Percentiles rank a stretch among this genome's conserved stretches.
Conservation (phyloP, 495 filamentous ascomycete genomes). For the Aspergillus conjunctus region DNA sequence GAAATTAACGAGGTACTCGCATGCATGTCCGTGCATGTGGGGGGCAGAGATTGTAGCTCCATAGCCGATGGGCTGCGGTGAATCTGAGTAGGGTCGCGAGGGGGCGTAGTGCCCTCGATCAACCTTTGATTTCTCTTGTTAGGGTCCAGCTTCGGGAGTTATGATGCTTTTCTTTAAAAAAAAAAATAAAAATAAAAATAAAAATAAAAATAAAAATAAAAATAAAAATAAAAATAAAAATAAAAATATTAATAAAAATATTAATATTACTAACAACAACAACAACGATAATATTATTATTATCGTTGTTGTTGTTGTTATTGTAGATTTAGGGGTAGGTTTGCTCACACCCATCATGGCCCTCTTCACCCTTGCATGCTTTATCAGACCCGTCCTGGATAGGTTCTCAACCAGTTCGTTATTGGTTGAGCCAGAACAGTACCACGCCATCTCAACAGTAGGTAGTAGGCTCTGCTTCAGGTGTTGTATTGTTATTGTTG, state of each 20-base stretch:
- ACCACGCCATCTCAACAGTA: constrained; percentile 80
- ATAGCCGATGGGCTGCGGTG: constrained; percentile 86
- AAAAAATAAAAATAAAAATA: too few relatives aligned
- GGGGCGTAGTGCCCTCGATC: constrained; percentile 83
- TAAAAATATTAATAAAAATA: too few relatives aligned
- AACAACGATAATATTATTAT: too few relatives aligned
- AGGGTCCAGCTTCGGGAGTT: constrained; percentile 11
- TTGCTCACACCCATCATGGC: constrained; percentile 74
- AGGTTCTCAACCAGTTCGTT: constrained; percentile 78
- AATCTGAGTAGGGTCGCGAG: constrained; percentile 81
- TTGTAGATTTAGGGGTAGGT: too few relatives aligned
- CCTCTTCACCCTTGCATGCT: constrained; percentile 63
- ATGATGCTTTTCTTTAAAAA: too few relatives aligned
- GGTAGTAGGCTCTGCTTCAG: constrained; percentile 24
- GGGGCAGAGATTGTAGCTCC: constrained; percentile 91
- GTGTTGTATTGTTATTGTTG: background rate
- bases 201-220: too few relatives aligned
- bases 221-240: too few relatives aligned
- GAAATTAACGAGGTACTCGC: constrained; percentile 66
- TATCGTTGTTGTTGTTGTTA: too few relatives aligned
- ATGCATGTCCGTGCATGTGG: constrained; percentile 91
- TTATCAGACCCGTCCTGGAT: constrained; percentile 69
- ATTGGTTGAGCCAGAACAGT: constrained; percentile 78
- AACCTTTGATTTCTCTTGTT: constrained; percentile 56
- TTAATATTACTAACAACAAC: too few relatives aligned